Percentiles rank a stretch among this genome's conserved stretches.
phyloP scores from a whole-genome alignment of 129 eudicot species.

The Helichrysum umbraculigerum region DNA sequence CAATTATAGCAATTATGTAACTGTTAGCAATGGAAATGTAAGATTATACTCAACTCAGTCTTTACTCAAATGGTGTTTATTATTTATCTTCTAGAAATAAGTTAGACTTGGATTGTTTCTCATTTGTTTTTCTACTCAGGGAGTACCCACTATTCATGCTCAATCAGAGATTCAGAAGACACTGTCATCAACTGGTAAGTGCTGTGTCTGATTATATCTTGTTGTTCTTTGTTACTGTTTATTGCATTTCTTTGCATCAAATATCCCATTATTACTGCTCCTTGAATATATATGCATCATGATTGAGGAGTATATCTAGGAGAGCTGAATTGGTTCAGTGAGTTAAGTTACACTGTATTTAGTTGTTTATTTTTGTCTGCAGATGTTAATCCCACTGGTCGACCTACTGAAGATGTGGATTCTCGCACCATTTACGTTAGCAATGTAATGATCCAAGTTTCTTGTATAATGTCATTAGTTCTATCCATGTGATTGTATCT shows the following conservation, averaged over 20 bases:
- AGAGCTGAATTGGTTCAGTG: not conserved
- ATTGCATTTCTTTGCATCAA: constrained; percentile 1
- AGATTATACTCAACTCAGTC: constrained; percentile 26
- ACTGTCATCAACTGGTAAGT: constrained; percentile 49
- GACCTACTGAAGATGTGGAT: constrained; percentile 73
- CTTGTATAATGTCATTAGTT: constrained; percentile 12
- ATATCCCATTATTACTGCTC: constrained; percentile 1
- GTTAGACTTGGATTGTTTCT: not conserved
- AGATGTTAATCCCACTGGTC: constrained; percentile 59
- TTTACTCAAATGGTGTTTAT: not conserved
- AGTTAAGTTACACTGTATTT: constrained; percentile 5
- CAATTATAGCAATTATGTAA: constrained; percentile 35
- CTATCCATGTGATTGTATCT: not conserved
- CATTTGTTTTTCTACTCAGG: constrained; percentile 36
- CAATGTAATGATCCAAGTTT: constrained; percentile 51
- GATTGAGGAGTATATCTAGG: not conserved
- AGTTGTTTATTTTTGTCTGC: constrained; percentile 18
- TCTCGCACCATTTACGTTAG: constrained; percentile 83
- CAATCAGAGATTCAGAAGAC: constrained; percentile 49
- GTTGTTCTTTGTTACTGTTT: constrained; percentile 4
- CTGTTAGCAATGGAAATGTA: constrained; percentile 66
- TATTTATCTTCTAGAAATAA: not conserved
- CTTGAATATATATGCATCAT: not conserved
- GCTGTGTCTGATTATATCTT: not conserved
- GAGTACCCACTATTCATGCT: constrained; percentile 32